Percentiles rank a stretch among this genome's conserved stretches.
These are phyloP conservation scores for Apiospora saccharicola DNA, from an alignment of 2,329 filamentous ascomycete species.

Conservation along the genomic window DNA sequence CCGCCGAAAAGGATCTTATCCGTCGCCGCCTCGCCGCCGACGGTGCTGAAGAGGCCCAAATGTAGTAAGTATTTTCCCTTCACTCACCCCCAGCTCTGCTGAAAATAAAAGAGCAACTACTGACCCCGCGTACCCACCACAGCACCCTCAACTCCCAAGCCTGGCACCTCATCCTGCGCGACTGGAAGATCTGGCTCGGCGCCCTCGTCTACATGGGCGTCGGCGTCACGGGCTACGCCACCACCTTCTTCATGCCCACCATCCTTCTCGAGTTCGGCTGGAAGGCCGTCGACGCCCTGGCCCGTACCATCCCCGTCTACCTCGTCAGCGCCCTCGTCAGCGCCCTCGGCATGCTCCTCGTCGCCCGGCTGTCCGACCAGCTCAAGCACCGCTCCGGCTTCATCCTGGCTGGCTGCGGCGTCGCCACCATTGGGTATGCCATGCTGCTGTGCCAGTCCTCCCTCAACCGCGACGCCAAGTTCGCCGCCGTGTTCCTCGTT, in stretches of 20 bases:
- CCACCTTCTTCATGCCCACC: conserved; percentile 50
- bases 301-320: conserved; percentile 49
- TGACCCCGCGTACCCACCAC: no score
- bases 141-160: conserved; percentile 40
- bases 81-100: not conserved
- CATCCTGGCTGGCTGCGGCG: conserved; percentile 38
- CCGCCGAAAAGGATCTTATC: conserved; percentile 48
- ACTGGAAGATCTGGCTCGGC: conserved; percentile 52
- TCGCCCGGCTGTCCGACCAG: conserved; percentile 45
- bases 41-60: conserved; percentile 36
- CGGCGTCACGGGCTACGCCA: conserved; percentile 43
- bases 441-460: conserved; percentile 43
- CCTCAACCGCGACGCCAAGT: conserved; percentile 41
- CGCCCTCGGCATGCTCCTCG: conserved; percentile 41
- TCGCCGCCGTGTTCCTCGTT: conserved; percentile 47
- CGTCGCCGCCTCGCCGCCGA: conserved; percentile 42
- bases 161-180: conserved; percentile 41
- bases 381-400: conserved; percentile 45
- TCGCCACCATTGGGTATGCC: conserved; percentile 43
- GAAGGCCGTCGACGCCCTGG: conserved; percentile 44
- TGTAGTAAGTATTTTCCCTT: conserved; percentile 33
- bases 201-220: conserved; percentile 42
- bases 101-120: not conserved
- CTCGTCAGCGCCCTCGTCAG: conserved; percentile 43
- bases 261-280: conserved; percentile 51